These are phyloP conservation scores for Lentinula raphanica DNA, from an alignment of 768 basidiomycete species.

Conservation along the genomic window DNA sequence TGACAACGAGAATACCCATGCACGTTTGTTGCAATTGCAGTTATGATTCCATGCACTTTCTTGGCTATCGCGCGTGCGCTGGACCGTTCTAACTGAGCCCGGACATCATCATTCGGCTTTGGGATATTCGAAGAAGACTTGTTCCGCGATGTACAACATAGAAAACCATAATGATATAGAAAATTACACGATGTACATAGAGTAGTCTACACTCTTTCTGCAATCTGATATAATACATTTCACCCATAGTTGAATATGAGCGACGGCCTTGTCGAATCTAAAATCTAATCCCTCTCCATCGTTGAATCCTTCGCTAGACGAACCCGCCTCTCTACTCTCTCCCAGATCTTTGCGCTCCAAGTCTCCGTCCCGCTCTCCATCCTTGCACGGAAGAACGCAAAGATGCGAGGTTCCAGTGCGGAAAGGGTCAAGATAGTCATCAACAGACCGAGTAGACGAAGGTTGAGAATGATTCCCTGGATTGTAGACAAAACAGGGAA, in stretches of 20 bases:
- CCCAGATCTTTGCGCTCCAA: constrained; percentile 28
- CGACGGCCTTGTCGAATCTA: too few species aligned
- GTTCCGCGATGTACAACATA: too few species aligned
- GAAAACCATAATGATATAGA: too few species aligned
- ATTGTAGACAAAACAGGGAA: neutral
- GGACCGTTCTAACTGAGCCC: too few species aligned
- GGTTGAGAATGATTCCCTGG: constrained; percentile 10
- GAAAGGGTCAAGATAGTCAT: constrained; percentile 24
- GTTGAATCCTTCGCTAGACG: neutral
- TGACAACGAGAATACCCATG: neutral
- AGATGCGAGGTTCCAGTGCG: constrained; percentile 34
- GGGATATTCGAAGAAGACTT: too few species aligned
- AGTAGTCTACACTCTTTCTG: too few species aligned
- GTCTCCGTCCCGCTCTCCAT: constrained; percentile 51
- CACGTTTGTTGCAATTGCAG: too few species aligned
- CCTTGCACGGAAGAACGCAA: constrained; percentile 33
- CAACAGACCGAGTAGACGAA: constrained; percentile 21
- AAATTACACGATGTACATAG: too few species aligned
- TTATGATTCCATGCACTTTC: neutral
- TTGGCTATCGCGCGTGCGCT: too few species aligned
- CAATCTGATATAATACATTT: too few species aligned
- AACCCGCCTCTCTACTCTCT: neutral
- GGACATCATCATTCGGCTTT: too few species aligned
- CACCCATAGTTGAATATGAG: too few species aligned
- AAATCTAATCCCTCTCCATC: neutral